Conservation (phyloP, 441 rosid species). For the Adansonia rubrostipa region DNA sequence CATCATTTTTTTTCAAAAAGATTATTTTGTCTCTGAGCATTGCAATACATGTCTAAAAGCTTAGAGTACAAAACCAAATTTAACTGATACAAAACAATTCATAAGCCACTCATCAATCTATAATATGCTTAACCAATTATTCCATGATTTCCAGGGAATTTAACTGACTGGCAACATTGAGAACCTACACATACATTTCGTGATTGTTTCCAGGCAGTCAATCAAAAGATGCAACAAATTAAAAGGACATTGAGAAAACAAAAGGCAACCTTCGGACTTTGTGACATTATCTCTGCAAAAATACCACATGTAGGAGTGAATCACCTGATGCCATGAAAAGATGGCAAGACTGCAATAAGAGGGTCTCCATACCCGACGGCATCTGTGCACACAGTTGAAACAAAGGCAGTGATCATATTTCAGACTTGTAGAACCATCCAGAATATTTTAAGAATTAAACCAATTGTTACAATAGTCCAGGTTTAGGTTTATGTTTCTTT, state of each 20-base stretch:
- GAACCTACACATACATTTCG: conserved; percentile 19
- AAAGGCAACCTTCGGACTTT: conserved; percentile 28
- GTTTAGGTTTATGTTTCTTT: no score
- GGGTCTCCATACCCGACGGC: conserved; percentile 89
- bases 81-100: no score
- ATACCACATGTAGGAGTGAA: conserved; percentile 26
- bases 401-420: neutral
- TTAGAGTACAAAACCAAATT: neutral
- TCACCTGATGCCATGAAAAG: conserved; percentile 72
- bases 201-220: conserved; percentile 20
- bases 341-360: conserved; percentile 82
- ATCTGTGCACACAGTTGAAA: conserved; percentile 46
- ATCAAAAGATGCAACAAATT: conserved; percentile 19
- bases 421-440: no score
- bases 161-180: conserved; percentile 19
- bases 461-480: no score
- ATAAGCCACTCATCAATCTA: conserved; percentile 21
- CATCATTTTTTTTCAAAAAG: no score
- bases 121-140: conserved; percentile 25
- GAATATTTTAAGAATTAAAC: no score
- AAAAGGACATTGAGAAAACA: neutral
- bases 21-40: no score
- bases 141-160: conserved; percentile 15
- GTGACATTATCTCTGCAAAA: conserved; percentile 18
- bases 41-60: neutral